These are phyloP conservation scores for Mercurialis annua DNA, from an alignment of 345 rosid genomes.

Conservation along the genomic window DNA sequence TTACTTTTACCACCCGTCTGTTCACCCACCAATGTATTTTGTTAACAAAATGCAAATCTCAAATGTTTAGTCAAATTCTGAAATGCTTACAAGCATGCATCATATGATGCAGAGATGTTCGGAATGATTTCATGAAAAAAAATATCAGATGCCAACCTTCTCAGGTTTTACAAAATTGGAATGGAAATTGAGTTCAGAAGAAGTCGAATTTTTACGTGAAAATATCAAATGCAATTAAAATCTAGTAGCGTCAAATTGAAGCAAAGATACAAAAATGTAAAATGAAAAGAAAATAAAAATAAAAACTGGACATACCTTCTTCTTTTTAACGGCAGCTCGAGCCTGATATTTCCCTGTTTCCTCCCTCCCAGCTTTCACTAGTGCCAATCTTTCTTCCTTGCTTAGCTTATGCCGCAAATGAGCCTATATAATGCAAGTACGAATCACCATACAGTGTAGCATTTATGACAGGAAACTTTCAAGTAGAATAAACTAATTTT, in stretches of 20 bases:
- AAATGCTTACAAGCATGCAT: no score
- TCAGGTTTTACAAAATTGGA: no score
- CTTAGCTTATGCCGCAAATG: constrained; percentile 70
- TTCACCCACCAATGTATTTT: background rate
- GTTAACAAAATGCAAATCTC: no score
- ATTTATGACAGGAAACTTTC: background rate
- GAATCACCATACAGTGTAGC: background rate
- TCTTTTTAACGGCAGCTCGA: constrained; percentile 72
- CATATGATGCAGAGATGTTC: no score
- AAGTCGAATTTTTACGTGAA: no score
- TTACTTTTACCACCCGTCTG: constrained; percentile 87
- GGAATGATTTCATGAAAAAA: no score
- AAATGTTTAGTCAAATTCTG: no score
- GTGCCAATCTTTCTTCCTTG: constrained; percentile 75
- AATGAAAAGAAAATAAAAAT: background rate
- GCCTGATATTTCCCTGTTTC: constrained; percentile 68
- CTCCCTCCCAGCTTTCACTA: constrained; percentile 87
- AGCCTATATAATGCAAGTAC: constrained; percentile 44
- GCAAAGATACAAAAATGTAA: background rate
- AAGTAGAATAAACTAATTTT: no score
- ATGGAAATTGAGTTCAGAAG: no score
- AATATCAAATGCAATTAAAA: no score
- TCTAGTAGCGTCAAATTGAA: background rate
- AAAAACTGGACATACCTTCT: constrained; percentile 84
- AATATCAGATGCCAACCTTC: no score